Evolutionary conservation across 164 flowering plant genomes (phyloP).

Genomic region (Aristolochia fimbriata): DNA sequence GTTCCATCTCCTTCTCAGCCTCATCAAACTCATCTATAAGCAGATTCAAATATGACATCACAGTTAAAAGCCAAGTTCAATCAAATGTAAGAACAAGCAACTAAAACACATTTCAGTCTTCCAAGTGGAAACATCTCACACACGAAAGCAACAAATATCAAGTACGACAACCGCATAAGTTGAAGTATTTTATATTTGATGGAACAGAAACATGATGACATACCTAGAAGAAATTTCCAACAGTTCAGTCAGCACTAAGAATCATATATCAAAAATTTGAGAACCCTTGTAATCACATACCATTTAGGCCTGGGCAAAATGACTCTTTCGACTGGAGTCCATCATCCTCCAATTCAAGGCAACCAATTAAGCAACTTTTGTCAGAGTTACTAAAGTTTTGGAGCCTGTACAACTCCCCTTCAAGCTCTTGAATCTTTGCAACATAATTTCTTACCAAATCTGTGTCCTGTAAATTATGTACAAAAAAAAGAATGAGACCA

Average conservation of each 20-base stretch:
- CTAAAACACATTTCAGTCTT: not conserved
- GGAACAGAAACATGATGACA: not conserved
- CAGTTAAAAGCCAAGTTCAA: not conserved
- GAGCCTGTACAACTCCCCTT: constrained; percentile 52
- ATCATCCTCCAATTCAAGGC: constrained; percentile 57
- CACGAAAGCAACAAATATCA: no score
- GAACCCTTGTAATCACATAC: not conserved
- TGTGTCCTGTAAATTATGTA: constrained; percentile 32
- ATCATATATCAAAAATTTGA: not conserved
- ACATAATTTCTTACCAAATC: constrained; percentile 57
- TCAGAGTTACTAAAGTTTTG: constrained; percentile 31
- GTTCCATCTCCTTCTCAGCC: constrained; percentile 74
- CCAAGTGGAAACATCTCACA: no score
- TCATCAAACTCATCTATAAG: constrained; percentile 52
- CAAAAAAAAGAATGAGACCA: not conserved
- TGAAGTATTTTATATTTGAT: no score
- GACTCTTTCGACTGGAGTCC: constrained; percentile 22
- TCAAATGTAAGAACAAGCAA: not conserved
- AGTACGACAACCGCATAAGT: no score
- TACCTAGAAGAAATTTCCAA: not conserved
- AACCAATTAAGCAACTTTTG: constrained; percentile 25
- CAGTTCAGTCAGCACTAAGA: not conserved
- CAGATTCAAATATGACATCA: not conserved
- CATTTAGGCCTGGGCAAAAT: not conserved
- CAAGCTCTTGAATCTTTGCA: constrained; percentile 71